Evolutionary conservation across 1,139 yeast genomes (phyloP).

Genomic region (Pichia sp.): DNA sequence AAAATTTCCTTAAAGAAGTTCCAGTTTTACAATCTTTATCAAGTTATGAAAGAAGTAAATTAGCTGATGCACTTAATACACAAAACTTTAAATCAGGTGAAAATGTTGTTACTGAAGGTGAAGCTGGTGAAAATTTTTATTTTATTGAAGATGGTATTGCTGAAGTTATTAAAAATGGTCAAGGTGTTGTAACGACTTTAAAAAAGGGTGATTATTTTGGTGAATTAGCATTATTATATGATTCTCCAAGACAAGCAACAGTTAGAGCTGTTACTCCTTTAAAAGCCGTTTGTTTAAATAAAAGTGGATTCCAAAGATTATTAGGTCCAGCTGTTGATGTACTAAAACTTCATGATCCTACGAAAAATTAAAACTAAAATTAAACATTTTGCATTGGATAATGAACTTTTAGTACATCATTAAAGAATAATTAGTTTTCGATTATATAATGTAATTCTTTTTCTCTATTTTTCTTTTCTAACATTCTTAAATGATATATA

Average conservation of each 20-base stretch:
- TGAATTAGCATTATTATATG: constrained; percentile 87
- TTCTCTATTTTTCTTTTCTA: no score
- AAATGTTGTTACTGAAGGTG: constrained; percentile 80
- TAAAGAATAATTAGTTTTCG: no score
- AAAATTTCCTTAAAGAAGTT: constrained; percentile 80
- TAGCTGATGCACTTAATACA: constrained; percentile 90
- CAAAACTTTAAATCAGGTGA: constrained; percentile 68
- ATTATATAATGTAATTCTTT: no score
- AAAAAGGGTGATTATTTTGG: constrained; percentile 92
- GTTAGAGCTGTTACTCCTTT: constrained; percentile 72
- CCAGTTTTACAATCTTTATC: constrained; percentile 69
- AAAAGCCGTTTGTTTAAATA: constrained; percentile 85
- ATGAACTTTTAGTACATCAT: no score
- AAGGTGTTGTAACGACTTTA: constrained; percentile 57
- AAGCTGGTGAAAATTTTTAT: constrained; percentile 85
- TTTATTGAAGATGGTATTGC: constrained; percentile 86
- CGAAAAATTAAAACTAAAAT: constrained; percentile 29
- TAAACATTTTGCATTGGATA: no score
- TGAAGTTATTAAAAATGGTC: constrained; percentile 53
- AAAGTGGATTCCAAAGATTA: constrained; percentile 87
- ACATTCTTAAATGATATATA: no score
- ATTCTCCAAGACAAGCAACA: constrained; percentile 91
- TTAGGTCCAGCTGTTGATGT: constrained; percentile 87
- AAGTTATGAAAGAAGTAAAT: constrained; percentile 80
- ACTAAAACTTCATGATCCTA: constrained; percentile 77